Conservation (phyloP, 2,329 filamentous ascomycete species). For the Fusarium solani-melongenae region DNA sequence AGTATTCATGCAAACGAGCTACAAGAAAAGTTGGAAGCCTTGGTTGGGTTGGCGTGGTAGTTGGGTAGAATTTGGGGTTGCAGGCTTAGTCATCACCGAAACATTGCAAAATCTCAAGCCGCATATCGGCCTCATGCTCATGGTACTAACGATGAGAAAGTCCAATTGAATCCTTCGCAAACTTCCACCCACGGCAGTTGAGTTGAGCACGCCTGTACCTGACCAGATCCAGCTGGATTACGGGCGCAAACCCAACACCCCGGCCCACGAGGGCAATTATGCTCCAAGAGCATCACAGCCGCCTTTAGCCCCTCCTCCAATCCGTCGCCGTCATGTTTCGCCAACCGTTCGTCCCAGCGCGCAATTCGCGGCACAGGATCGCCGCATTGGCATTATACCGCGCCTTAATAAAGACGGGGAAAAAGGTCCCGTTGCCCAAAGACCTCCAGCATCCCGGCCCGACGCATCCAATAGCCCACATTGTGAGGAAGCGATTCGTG, state of each 20-base stretch:
- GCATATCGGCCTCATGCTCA: neutral
- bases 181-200: neutral
- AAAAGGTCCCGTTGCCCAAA: conserved; percentile 63
- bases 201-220: neutral
- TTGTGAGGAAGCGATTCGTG: conserved; percentile 72
- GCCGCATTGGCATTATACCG: conserved; percentile 78
- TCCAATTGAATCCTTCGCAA: neutral
- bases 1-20: neutral
- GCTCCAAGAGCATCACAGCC: conserved; percentile 1
- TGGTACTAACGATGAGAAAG: neutral
- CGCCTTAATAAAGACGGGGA: conserved; percentile 71
- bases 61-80: conserved; percentile 26
- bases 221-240: neutral
- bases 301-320: neutral
- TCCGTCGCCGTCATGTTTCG: conserved; percentile 41
- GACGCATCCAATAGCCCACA: conserved; percentile 61
- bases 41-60: neutral
- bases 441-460: conserved; percentile 48
- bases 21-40: neutral
- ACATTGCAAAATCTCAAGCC: conserved; percentile 20
- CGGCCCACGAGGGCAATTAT: conserved; percentile 9
- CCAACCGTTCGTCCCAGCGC: conserved; percentile 57
- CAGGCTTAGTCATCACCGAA: conserved; percentile 26
- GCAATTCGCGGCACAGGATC: conserved; percentile 63
- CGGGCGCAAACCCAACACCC: neutral